Conservation (phyloP, 805 yeast genomes). For the Teunomyces pallodes region DNA sequence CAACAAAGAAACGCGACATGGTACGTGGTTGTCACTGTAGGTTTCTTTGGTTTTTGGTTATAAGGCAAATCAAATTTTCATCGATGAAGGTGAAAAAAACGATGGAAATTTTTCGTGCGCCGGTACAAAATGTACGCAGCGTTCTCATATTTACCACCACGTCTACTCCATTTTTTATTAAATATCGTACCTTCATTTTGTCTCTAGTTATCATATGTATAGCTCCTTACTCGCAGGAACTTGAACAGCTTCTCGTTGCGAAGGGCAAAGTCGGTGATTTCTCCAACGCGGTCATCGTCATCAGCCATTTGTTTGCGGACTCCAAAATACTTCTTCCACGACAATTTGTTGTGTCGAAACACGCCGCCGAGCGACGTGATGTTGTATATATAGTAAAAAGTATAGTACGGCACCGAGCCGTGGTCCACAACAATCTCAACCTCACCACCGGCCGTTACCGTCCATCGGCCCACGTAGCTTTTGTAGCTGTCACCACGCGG, state of each 20-base stretch:
- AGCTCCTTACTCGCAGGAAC: slow-evolving; percentile 62
- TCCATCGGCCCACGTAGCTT: slow-evolving; percentile 55
- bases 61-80: slow-evolving; percentile 23
- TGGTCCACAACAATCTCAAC: slow-evolving; percentile 47
- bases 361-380: slow-evolving; percentile 57
- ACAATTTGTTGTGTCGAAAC: slow-evolving; percentile 63
- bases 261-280: slow-evolving; percentile 48
- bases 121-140: slow-evolving; percentile 10
- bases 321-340: slow-evolving; percentile 67
- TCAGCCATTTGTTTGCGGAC: slow-evolving; percentile 39
- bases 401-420: slow-evolving; percentile 60
- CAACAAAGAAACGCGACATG: slow-evolving; percentile 91
- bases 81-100: slow-evolving; percentile 15
- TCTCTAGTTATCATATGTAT: slow-evolving; percentile 13
- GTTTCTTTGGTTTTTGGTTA: neutral
- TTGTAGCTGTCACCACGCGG: slow-evolving; percentile 25
- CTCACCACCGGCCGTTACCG: slow-evolving; percentile 51
- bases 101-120: slow-evolving; percentile 7
- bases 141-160: slow-evolving; percentile 1
- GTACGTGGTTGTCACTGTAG: slow-evolving; percentile 8
- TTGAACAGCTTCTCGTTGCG: slow-evolving; percentile 76
- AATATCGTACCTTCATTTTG: neutral
- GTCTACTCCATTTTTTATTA: neutral
- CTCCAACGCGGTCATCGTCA: slow-evolving; percentile 50
- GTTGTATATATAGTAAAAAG: slow-evolving; percentile 60